Conservation (phyloP, 805 yeast species). For the Naumovozyma dairenensis region DNA sequence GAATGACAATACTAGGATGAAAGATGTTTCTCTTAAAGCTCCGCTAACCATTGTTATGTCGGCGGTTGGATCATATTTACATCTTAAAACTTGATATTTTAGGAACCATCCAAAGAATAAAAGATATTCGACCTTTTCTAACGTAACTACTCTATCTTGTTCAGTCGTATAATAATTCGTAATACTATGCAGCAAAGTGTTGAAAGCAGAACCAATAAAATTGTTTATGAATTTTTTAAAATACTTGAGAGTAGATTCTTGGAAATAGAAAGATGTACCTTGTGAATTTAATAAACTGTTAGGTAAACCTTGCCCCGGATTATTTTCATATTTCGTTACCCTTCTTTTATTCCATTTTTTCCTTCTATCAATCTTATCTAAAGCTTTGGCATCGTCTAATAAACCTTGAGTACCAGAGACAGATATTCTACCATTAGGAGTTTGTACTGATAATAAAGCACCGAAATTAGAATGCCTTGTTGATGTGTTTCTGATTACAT, state of each 20-base stretch:
- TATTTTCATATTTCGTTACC: conserved; percentile 22
- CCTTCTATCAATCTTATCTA: conserved; percentile 55
- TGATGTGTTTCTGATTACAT: conserved; percentile 41
- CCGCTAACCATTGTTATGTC: conserved; percentile 38
- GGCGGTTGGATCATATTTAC: conserved; percentile 18
- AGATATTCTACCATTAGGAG: conserved; percentile 48
- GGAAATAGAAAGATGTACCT: conserved; percentile 21
- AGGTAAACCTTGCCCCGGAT: conserved; percentile 27
- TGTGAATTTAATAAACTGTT: conserved; percentile 18
- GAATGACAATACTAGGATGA: conserved; percentile 38
- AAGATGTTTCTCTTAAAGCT: conserved; percentile 51
- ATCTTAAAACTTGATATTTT: conserved; percentile 44
- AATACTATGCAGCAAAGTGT: conserved; percentile 47
- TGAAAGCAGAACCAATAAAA: conserved; percentile 68
- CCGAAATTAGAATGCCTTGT: conserved; percentile 90
- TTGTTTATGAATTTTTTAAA: conserved; percentile 41
- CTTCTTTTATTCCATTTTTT: conserved; percentile 52
- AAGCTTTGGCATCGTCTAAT: conserved; percentile 38
- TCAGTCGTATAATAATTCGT: conserved; percentile 39
- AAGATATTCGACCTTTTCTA: conserved; percentile 40
- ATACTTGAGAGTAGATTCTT: conserved; percentile 23
- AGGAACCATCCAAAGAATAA: conserved; percentile 67
- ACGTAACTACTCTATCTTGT: conserved; percentile 24
- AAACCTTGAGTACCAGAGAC: conserved; percentile 68
- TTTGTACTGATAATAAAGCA: conserved; percentile 63